A percentile compares a stretch with the other conserved stretches of the same genome.
These are phyloP conservation scores for Papiliotrema nemorosa DNA, from an alignment of 1,284 basidiomycete genomes.

Conservation along the genomic window DNA sequence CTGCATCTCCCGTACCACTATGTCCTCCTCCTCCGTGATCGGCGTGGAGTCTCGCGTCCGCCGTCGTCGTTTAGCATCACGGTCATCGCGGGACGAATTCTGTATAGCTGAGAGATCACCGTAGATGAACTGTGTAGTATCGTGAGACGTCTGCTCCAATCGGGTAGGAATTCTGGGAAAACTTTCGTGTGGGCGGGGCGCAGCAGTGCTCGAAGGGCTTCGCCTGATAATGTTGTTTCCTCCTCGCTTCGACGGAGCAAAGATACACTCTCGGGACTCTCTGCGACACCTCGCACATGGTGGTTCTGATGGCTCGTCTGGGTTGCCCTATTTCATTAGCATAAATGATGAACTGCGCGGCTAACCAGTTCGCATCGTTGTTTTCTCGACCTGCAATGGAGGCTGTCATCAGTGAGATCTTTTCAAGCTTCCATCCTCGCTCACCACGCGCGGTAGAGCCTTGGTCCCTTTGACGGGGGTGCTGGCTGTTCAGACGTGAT, in stretches of 20 bases:
- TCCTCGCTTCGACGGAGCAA: constrained; percentile 40
- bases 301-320: constrained; percentile 48
- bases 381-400: constrained; percentile 39
- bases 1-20: constrained; percentile 47
- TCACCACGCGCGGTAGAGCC: no score
- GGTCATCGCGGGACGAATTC: no score
- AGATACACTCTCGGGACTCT: constrained; percentile 50
- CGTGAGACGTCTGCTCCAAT: no score
- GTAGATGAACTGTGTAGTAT: no score
- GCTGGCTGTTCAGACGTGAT: no score
- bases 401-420: constrained; percentile 16
- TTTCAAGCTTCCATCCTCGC: no score
- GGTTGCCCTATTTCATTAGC: constrained; percentile 36
- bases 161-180: no score
- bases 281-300: constrained; percentile 51
- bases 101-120: no score
- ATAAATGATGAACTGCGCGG: not conserved
- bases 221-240: constrained; percentile 23
- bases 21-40: constrained; percentile 37
- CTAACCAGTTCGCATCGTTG: constrained; percentile 39
- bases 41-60: constrained; percentile 20
- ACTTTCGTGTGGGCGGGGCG: no score
- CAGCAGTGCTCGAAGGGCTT: no score
- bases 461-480: no score
- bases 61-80: no score